phyloP scores from a whole-genome alignment of 257 asterid genomes.

The Rhazya stricta region DNA sequence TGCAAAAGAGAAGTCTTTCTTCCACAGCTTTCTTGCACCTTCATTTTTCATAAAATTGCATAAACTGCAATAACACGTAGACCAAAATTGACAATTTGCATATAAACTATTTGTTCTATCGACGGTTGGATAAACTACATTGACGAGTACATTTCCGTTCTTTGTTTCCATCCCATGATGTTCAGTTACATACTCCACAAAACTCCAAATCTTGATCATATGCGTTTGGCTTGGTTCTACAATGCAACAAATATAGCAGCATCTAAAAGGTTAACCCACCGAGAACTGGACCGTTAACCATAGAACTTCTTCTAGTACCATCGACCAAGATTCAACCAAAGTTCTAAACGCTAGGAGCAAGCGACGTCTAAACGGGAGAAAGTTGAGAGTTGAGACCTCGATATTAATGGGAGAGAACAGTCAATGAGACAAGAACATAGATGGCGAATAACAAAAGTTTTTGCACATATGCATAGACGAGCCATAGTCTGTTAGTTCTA shows the following conservation, averaged over 20 bases:
- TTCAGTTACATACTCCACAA: not conserved
- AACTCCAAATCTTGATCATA: slow-evolving; percentile 4
- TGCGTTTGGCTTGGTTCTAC: not conserved
- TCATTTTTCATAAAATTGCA: too few relatives aligned
- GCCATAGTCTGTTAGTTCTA: slow-evolving; percentile 14
- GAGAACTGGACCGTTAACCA: slow-evolving; percentile 8
- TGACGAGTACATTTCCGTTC: not conserved
- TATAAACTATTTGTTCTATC: too few relatives aligned
- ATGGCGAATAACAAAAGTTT: not conserved
- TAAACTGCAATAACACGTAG: too few relatives aligned
- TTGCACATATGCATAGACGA: slow-evolving; percentile 3
- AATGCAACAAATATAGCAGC: not conserved
- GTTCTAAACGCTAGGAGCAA: not conserved
- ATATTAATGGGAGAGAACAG: slow-evolving; percentile 7
- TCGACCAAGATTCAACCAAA: not conserved
- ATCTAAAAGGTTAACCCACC: not conserved
- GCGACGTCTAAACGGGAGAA: too few relatives aligned
- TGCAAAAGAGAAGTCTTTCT: not conserved
- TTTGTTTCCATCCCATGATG: not conserved
- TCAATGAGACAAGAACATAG: slow-evolving; percentile 15
- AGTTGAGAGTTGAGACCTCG: not conserved
- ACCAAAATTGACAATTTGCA: too few relatives aligned
- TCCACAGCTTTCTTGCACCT: too few relatives aligned
- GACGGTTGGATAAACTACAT: too few relatives aligned
- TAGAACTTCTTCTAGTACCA: not conserved